A percentile compares a stretch with the other conserved stretches of the same genome.
Evolutionary conservation across 495 filamentous ascomycete species (phyloP).

Genomic region (Penicillium canariense): DNA sequence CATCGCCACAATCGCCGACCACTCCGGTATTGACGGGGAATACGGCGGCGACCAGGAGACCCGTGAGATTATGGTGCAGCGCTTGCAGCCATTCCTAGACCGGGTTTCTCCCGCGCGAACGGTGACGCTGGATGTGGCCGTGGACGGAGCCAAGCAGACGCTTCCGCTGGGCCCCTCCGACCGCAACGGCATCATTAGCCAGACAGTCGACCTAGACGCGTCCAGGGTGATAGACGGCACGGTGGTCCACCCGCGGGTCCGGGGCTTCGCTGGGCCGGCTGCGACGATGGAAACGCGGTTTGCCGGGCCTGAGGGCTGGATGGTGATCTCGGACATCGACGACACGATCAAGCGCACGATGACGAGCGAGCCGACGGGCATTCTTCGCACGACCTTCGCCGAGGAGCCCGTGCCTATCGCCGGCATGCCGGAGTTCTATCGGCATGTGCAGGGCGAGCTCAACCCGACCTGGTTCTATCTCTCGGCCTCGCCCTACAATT

Average conservation of each 20-base stretch:
- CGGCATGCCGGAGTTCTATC: conserved; percentile 86
- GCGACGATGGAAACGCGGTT: conserved; percentile 64
- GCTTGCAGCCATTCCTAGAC: conserved; percentile 76
- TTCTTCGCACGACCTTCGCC: conserved; percentile 79
- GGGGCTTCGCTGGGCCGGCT: conserved; percentile 38
- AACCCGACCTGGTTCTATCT: conserved; percentile 86
- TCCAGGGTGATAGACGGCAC: conserved; percentile 30
- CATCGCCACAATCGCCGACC: conserved; percentile 68
- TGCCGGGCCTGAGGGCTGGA: conserved; percentile 79
- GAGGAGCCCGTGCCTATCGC: conserved; percentile 65
- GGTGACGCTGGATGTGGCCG: conserved; percentile 56
- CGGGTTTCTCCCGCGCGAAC: conserved; percentile 65
- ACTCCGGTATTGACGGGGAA: conserved; percentile 62
- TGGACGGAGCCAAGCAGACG: conserved; percentile 36
- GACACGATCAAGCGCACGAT: conserved; percentile 93
- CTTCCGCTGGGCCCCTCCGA: conserved; percentile 67
- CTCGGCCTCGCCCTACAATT: conserved; percentile 90
- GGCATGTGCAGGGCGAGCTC: conserved; percentile 54
- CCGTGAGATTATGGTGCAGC: conserved; percentile 62
- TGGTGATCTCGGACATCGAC: conserved; percentile 87
- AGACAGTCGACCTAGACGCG: conserved; percentile 45
- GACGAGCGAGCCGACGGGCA: conserved; percentile 73
- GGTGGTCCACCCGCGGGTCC: conserved; percentile 34
- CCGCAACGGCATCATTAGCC: conserved; percentile 65
- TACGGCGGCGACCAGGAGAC: conserved; percentile 56